These are phyloP conservation scores for Macroventuria anomochaeta DNA, from an alignment of 2,329 filamentous ascomycete species.

Conservation along the genomic window DNA sequence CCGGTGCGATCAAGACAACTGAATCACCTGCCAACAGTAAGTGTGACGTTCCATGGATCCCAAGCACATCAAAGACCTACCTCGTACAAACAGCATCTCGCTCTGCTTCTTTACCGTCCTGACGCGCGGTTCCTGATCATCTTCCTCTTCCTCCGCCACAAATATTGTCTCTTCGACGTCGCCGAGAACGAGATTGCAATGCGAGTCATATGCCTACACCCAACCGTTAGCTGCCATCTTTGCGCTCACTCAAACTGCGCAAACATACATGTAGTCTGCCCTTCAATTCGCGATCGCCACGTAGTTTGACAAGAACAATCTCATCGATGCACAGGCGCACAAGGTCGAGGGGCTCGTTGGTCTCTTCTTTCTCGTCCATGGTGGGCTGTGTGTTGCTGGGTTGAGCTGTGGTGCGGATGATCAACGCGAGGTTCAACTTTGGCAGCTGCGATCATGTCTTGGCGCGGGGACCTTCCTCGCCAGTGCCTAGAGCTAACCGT, in stretches of 20 bases:
- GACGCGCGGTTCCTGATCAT: conserved; percentile 67
- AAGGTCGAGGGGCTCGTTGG: conserved; percentile 90
- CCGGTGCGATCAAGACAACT: conserved; percentile 57
- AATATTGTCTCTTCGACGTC: conserved; percentile 99
- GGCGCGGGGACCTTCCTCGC: conserved; percentile 23
- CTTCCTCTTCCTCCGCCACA: conserved; percentile 85
- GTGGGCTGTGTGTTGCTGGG: conserved; percentile 30
- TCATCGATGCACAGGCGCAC: conserved; percentile 95
- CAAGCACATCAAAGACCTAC: conserved; percentile 56
- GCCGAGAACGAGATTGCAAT: conserved; percentile 95
- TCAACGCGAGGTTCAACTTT: conserved; percentile 20
- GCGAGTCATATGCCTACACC: conserved; percentile 89
- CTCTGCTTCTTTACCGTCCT: conserved; percentile 92
- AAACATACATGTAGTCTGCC: conserved; percentile 83
- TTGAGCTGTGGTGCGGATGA: conserved; percentile 6
- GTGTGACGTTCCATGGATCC: neutral
- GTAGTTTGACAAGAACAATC: conserved; percentile 94
- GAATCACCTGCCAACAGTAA: conserved; percentile 51
- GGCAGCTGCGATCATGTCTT: conserved; percentile 20
- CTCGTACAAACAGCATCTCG: conserved; percentile 98
- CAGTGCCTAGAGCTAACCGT: conserved; percentile 16
- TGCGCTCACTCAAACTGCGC: neutral
- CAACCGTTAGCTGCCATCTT: conserved; percentile 17
- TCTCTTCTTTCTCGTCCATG: conserved; percentile 86
- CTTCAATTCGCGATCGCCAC: conserved; percentile 94